Conservation (phyloP, 1,284 basidiomycete genomes). For the Papiliotrema fonsecae region DNA sequence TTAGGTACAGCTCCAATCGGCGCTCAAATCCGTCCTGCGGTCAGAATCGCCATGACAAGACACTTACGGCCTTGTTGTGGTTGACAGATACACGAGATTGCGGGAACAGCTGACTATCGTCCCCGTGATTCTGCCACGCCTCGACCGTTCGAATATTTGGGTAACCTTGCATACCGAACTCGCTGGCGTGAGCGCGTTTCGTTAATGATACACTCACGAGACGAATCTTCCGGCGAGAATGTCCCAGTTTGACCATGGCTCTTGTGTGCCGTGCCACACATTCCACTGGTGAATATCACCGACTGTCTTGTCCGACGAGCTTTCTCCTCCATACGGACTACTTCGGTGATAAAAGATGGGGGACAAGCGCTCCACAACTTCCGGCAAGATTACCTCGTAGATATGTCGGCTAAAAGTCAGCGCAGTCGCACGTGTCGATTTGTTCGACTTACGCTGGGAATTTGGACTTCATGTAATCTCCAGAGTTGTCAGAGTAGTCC, state of each 20-base stretch:
- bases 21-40: constrained; percentile 67
- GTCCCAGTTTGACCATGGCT: constrained; percentile 87
- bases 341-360: constrained; percentile 74
- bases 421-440: not conserved
- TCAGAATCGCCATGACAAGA: not conserved
- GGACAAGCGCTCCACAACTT: constrained; percentile 60
- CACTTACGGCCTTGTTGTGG: constrained; percentile 72
- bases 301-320: constrained; percentile 65
- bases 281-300: constrained; percentile 90
- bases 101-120: constrained; percentile 66
- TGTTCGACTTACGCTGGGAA: constrained; percentile 61
- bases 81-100: constrained; percentile 76
- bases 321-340: constrained; percentile 78
- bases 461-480: constrained; percentile 73
- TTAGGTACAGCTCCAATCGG: constrained; percentile 78
- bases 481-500: constrained; percentile 72
- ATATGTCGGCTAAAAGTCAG: constrained; percentile 57
- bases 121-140: constrained; percentile 65
- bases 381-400: constrained; percentile 75
- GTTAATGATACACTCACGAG: constrained; percentile 54
- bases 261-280: constrained; percentile 79
- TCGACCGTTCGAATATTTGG: constrained; percentile 79
- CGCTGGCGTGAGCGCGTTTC: constrained; percentile 12
- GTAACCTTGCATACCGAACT: constrained; percentile 56
- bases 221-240: constrained; percentile 77